phyloP scores from a whole-genome alignment of 352 stramenopile genomes.

The Elongisporangium anandrum region DNA sequence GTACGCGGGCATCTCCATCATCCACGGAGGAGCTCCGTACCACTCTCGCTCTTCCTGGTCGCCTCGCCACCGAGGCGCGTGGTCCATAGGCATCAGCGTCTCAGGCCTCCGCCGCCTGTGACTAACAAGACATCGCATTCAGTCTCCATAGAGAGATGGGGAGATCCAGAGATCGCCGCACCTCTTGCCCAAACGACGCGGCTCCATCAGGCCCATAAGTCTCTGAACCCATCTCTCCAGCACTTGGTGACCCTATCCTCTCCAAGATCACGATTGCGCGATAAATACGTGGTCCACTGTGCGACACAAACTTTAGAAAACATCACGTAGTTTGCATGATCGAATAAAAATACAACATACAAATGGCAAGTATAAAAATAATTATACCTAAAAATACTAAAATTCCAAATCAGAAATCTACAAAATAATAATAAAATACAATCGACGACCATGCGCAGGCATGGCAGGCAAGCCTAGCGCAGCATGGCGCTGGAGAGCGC shows the following conservation, averaged over 20 bases:
- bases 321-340: neutral
- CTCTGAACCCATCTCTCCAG: neutral
- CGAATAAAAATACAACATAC: neutral
- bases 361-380: slow-evolving; percentile 4
- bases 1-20: neutral
- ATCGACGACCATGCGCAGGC: neutral
- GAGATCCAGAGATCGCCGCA: neutral
- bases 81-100: neutral
- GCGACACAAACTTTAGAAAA: neutral
- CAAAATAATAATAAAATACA: slow-evolving; percentile 12
- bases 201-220: neutral
- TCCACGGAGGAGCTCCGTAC: neutral
- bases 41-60: neutral
- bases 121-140: neutral
- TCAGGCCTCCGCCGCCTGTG: neutral
- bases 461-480: slow-evolving; percentile 21
- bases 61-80: neutral
- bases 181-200: neutral
- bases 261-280: neutral
- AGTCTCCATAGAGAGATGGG: neutral
- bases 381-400: neutral
- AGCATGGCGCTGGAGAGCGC: slow-evolving; percentile 72
- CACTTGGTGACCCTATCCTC: neutral
- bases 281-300: neutral
- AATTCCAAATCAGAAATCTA: neutral